phyloP scores from a whole-genome alignment of 2,329 filamentous ascomycete genomes.

The Pseudocercospora macadamiae region DNA sequence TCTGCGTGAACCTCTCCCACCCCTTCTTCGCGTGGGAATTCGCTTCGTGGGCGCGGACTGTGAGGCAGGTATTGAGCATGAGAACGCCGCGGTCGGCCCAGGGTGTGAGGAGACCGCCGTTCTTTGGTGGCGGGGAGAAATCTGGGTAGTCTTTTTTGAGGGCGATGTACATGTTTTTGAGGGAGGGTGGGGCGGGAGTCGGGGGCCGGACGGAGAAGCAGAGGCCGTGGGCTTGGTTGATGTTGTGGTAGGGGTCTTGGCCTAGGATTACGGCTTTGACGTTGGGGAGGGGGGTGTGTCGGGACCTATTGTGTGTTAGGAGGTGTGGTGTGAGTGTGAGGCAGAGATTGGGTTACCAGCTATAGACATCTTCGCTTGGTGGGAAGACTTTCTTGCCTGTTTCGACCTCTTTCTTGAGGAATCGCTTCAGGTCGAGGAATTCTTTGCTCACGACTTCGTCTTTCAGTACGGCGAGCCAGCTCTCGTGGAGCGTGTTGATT shows the following conservation, averaged over 20 bases:
- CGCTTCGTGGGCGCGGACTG: slow-evolving; percentile 84
- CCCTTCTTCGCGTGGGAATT: slow-evolving; percentile 84
- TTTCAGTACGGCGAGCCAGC: slow-evolving; percentile 87
- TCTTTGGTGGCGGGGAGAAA: slow-evolving; percentile 75
- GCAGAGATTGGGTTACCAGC: slow-evolving; percentile 64
- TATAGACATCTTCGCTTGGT: slow-evolving; percentile 86
- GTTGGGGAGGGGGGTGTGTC: slow-evolving; percentile 82
- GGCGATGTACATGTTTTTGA: slow-evolving; percentile 90
- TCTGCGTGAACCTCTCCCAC: slow-evolving; percentile 93
- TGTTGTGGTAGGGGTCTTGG: slow-evolving; percentile 96
- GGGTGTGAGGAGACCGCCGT: slow-evolving; percentile 80
- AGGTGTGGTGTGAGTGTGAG: neutral
- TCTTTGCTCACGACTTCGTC: slow-evolving; percentile 78
- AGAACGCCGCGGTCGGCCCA: slow-evolving; percentile 95
- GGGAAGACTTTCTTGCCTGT: slow-evolving; percentile 81
- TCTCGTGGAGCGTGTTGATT: slow-evolving; percentile 88
- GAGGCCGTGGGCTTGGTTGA: slow-evolving; percentile 93
- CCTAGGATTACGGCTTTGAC: slow-evolving; percentile 94
- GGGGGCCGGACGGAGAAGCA: slow-evolving; percentile 94
- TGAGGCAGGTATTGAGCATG: slow-evolving; percentile 92
- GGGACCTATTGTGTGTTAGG: slow-evolving; percentile 66
- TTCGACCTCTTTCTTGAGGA: slow-evolving; percentile 76
- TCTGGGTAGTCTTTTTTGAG: slow-evolving; percentile 84
- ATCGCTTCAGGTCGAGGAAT: slow-evolving; percentile 86
- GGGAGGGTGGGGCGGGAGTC: slow-evolving; percentile 82